A percentile compares a stretch with the other conserved stretches of the same genome.
These are phyloP conservation scores for Ogataea corticis DNA, from an alignment of 805 yeast species.

Conservation along the genomic window DNA sequence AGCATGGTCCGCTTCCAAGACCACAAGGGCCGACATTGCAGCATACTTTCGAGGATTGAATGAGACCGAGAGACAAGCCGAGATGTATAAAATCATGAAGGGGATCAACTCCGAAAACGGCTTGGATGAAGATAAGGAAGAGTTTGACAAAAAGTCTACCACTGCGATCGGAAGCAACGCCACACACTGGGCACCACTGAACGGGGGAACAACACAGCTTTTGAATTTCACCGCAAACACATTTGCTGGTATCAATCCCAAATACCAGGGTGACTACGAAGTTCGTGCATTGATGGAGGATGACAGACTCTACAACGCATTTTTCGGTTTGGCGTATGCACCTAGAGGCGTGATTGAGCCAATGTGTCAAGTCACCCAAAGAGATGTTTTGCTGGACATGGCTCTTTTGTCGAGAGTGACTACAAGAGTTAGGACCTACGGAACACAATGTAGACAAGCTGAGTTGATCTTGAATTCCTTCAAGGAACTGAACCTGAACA, in stretches of 20 bases:
- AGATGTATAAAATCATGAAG: constrained; percentile 11
- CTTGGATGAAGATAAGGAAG: background rate
- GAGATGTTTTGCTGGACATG: constrained; percentile 56
- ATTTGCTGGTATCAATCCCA: constrained; percentile 35
- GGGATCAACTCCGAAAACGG: constrained; percentile 2
- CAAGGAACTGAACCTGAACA: constrained; percentile 46
- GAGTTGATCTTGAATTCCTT: constrained; percentile 55
- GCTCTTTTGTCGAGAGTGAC: constrained; percentile 60
- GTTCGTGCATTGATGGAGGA: constrained; percentile 39
- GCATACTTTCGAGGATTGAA: constrained; percentile 14
- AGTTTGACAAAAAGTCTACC: background rate
- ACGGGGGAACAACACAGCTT: background rate
- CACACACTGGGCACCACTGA: constrained; percentile 1
- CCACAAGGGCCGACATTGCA: constrained; percentile 12
- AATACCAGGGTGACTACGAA: constrained; percentile 37
- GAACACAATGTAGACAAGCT: constrained; percentile 62
- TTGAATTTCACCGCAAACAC: constrained; percentile 15
- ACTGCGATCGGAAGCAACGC: background rate
- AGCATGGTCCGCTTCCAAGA: constrained; percentile 10
- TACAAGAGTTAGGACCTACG: constrained; percentile 54
- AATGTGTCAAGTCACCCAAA: constrained; percentile 47
- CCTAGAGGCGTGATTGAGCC: constrained; percentile 55
- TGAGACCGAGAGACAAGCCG: constrained; percentile 10
- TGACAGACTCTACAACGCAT: constrained; percentile 35
- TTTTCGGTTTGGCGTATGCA: constrained; percentile 62